Base-by-base conservation (phyloP, 306 rosid species). In the Prinsepia uniflora region DNA sequence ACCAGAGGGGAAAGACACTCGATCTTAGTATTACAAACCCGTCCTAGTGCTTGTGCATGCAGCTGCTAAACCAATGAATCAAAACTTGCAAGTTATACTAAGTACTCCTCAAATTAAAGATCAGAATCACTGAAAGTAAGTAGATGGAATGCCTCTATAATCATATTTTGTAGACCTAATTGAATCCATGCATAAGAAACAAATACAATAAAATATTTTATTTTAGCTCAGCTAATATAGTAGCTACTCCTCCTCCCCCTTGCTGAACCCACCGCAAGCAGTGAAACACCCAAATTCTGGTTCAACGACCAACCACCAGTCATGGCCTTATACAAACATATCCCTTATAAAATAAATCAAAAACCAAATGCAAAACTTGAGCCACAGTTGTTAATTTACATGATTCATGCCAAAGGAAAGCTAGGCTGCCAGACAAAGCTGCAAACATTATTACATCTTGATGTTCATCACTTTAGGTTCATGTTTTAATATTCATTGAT, bases 211-310 rank as follows among this genome's bases (percentile, higher is more conserved):
- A 69, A 14, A 24, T 54, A 55, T 18, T 50, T 45, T 78, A 74
- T 78, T 71, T 72, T 79, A 59, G 76, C 67, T 72, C 76, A 70
- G 63, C 15, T 43, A 24, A 56, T 5, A 75, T 5, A 75, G 85
- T 54, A 81, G 79, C 71, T 75, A 55, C 63, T 73, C 78, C 71
- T 75, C 49, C 63, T 73, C 78, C 54, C 54, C 43, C 74, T 77
- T 74, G 77, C 48, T 41, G 52, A 73, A 57, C 5, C 57, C n/a
- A n/a, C n/a, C 47, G 75, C 71, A 74, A 69, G 67, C 68, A 57
- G 48, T 24, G 41, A 74, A 73, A 34, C 83, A 50, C 62, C 77
- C 59, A 62, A 65, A 13, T 72, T 59, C 39, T 8, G 46, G 78
- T 42, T 73, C 78, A 67, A 66, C 71, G 18, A 57, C 70, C 7